Conservation (phyloP, 352 stramenopile species). For the Globisporangium cystogenes region DNA sequence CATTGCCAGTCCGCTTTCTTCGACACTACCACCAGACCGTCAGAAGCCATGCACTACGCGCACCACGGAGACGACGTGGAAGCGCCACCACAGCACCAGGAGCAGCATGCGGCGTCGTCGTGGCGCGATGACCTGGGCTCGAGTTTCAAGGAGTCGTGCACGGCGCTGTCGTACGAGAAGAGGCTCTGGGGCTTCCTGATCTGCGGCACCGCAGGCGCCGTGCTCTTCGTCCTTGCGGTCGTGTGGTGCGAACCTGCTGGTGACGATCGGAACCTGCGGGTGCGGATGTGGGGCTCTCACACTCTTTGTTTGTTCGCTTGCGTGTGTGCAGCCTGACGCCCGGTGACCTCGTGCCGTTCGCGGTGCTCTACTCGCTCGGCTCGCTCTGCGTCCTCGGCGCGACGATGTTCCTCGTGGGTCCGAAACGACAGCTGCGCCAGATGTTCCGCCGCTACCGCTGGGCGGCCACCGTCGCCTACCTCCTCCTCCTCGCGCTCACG, state of each 20-base stretch:
- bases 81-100: neutral
- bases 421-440: constrained; percentile 44
- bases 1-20: neutral
- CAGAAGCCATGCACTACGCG: constrained; percentile 7
- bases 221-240: constrained; percentile 8
- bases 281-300: too few relatives aligned
- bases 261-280: neutral
- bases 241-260: neutral
- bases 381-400: constrained; percentile 28
- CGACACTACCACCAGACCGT: neutral
- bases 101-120: neutral
- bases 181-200: constrained; percentile 4
- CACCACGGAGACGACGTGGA: constrained; percentile 9
- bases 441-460: constrained; percentile 55
- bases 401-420: constrained; percentile 34
- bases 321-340: constrained; percentile 8
- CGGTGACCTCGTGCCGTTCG: constrained; percentile 24
- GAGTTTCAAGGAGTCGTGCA: constrained; percentile 11
- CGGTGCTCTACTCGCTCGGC: constrained; percentile 45
- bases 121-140: constrained; percentile 7
- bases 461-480: constrained; percentile 39
- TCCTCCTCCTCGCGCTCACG: constrained; percentile 33
- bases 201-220: neutral
- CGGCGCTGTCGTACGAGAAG: constrained; percentile 2
- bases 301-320: neutral